Conservation (phyloP, 192 early-diverging fungal genomes). For the Backusella psychrophila region DNA sequence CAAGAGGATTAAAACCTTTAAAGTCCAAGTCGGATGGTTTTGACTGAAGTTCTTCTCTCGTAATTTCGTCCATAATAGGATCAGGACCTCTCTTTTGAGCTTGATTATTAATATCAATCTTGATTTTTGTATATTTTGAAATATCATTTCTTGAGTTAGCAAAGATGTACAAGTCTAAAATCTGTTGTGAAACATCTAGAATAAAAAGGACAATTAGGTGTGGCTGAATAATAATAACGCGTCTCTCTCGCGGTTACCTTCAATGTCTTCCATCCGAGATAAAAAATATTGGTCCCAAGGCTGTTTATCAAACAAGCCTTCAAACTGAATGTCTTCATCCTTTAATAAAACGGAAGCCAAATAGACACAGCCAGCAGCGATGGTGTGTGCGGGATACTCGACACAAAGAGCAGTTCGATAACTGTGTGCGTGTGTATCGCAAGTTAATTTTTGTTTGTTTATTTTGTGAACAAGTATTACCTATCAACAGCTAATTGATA, state of each 20-base stretch:
- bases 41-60: slow-evolving; percentile 10
- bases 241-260: slow-evolving; percentile 40
- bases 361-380: slow-evolving; percentile 63
- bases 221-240: neutral
- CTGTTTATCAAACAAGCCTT: slow-evolving; percentile 27
- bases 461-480: neutral
- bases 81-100: slow-evolving; percentile 20
- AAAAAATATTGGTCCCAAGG: slow-evolving; percentile 50
- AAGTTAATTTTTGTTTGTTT: neutral
- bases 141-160: slow-evolving; percentile 30
- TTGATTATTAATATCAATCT: slow-evolving; percentile 50
- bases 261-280: slow-evolving; percentile 52
- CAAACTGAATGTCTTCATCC: slow-evolving; percentile 33
- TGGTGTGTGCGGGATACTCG: slow-evolving; percentile 62
- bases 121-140: slow-evolving; percentile 40
- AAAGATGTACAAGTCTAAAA: slow-evolving; percentile 49
- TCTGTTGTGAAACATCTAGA: slow-evolving; percentile 50
- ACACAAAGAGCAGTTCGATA: slow-evolving; percentile 58
- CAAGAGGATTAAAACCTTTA: slow-evolving; percentile 17
- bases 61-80: slow-evolving; percentile 21
- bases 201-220: neutral
- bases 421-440: slow-evolving; percentile 31
- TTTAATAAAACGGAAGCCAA: slow-evolving; percentile 45
- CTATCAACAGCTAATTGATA: slow-evolving; percentile 30
- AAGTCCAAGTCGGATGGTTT: slow-evolving; percentile 16